Base-by-base conservation (phyloP, 495 filamentous ascomycete species). In the Penicillium ochrochloron region DNA sequence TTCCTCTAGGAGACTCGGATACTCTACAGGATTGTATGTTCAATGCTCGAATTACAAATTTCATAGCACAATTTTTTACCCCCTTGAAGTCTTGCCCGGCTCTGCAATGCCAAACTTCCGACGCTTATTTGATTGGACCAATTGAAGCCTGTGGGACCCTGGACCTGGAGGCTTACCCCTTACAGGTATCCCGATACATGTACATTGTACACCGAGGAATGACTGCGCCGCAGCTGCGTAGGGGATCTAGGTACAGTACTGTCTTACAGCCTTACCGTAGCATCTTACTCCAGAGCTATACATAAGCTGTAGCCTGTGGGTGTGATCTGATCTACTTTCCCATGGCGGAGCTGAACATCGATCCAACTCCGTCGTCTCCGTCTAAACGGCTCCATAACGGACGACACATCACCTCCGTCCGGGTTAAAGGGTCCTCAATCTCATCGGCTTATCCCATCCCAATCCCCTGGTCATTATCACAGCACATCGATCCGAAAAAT, bases 161-260 rank as follows among this genome's bases (percentile, higher is more conserved):
- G 44, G 23, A 2, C 19, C n/a, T 27, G 25, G 25, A 10, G 48
- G 48, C 14, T 29, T 29, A n/a, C 48, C 48, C 48, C 48, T 52
- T 52, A 52, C 48, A 52, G 48, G 25, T 31, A 52, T 52, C 25
- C 48, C 48, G 48, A 52, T 31, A 31, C 19, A 48, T 27, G 25
- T 27, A 27, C 25, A 12, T 2, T 2, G 41, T 10, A 11, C 15
- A 4, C 48, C 48, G 27, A 52, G 27, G 48, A 52, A 52, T 52
- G 48, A 52, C 48, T 15, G 21, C 44, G 14, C 48, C 4, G 21
- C 44, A 5, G 25, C 12, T 29, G n/a, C 25, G 10, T 29, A 23
- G 48, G 46, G 44, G 8, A 27, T 27, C 2, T 27, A 27, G 25
- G 25, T 27, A n/a, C 39, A 1, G 5, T 8, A 37, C 10, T 37